Percentiles rank a stretch among this genome's conserved stretches.
These are phyloP conservation scores for Fusarium sp. DNA, from an alignment of 2,329 filamentous ascomycete species.

Conservation along the genomic window DNA sequence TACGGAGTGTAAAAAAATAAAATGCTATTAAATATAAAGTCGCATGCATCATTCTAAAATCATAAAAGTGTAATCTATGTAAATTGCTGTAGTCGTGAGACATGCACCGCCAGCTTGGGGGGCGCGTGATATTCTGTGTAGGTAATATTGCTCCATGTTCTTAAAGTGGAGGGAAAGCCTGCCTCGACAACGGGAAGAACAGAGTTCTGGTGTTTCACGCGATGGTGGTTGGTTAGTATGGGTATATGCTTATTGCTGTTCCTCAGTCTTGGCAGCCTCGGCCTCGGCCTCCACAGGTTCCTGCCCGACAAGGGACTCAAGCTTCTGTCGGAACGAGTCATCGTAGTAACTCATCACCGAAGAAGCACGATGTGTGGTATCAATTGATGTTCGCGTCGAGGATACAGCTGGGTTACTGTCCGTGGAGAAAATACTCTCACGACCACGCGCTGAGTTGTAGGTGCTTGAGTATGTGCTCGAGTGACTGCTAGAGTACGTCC, in stretches of 20 bases:
- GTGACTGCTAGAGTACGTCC: constrained; percentile 18
- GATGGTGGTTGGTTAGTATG: neutral
- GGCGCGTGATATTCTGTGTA: neutral
- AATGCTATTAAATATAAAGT: constrained; percentile 7
- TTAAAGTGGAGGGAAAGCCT: constrained; percentile 7
- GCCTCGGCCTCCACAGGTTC: neutral
- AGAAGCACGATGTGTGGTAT: constrained; percentile 7
- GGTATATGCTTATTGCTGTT: neutral
- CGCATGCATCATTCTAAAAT: constrained; percentile 11
- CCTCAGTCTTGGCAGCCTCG: neutral
- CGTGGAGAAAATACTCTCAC: constrained; percentile 21
- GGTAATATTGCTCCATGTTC: neutral
- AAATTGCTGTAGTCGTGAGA: constrained; percentile 1
- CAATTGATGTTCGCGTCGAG: constrained; percentile 17
- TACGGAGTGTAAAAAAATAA: neutral
- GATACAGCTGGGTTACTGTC: constrained; percentile 5
- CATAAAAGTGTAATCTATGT: constrained; percentile 9
- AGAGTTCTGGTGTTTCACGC: constrained; percentile 4
- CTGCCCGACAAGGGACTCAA: constrained; percentile 23
- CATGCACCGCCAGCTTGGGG: neutral
- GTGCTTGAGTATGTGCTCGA: neutral
- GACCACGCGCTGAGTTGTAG: neutral
- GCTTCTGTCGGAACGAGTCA: constrained; percentile 28
- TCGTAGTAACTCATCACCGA: constrained; percentile 32
- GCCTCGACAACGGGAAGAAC: neutral